phyloP scores from a whole-genome alignment of 2,329 filamentous ascomycete species.

The Grosmannia serpens region DNA sequence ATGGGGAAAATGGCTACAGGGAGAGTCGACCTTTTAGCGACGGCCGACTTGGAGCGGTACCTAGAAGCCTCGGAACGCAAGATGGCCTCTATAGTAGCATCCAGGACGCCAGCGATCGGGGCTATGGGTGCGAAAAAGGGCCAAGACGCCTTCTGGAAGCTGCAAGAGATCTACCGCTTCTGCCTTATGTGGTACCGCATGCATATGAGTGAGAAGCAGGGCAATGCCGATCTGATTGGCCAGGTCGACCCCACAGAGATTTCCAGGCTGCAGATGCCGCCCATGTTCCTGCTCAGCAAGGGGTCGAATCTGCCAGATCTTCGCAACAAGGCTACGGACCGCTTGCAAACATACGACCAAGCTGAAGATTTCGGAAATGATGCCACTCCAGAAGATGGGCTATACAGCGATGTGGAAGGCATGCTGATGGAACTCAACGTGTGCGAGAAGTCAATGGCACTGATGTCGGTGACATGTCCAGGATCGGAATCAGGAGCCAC shows the following conservation, averaged over 20 bases:
- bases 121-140: background rate
- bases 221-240: background rate
- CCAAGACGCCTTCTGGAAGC: constrained; percentile 10
- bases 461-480: background rate
- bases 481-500: background rate
- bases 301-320: background rate
- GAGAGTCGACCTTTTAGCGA: constrained; percentile 2
- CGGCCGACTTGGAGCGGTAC: constrained; percentile 7
- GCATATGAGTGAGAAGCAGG: background rate
- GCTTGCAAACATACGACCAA: background rate
- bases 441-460: background rate
- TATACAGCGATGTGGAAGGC: background rate
- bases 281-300: constrained; percentile 5
- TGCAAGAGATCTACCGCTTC: constrained; percentile 8
- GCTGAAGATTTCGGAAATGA: background rate
- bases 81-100: constrained; percentile 3
- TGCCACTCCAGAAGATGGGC: background rate
- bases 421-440: background rate
- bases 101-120: background rate
- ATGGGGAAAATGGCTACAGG: background rate
- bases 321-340: background rate
- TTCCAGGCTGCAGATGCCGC: constrained; percentile 2
- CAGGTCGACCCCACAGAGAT: background rate
- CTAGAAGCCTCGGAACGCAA: constrained; percentile 8
- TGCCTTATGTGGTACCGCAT: constrained; percentile 7